Base-by-base conservation (phyloP, 148 eudicot species). In the Talinum fruticosum region DNA sequence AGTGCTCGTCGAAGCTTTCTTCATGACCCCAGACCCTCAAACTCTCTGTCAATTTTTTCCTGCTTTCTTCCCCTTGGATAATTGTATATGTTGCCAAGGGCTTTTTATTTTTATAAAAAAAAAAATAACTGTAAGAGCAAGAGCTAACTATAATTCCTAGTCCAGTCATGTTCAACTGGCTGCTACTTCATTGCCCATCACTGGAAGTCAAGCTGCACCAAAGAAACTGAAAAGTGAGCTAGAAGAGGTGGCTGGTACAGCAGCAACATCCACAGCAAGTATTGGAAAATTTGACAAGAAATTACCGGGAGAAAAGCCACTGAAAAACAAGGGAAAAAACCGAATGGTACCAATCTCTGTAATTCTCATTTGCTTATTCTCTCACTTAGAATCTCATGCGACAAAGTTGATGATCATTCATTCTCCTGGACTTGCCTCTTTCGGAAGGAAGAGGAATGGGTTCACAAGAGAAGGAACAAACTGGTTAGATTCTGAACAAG, bases 281-380 rank as follows among this genome's bases (percentile, higher is more conserved):
- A 94, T 93, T 8, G 99, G 99, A 23, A 96, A 96, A 83, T 96
- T 96, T 79, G 99, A 96, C 90, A 96, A 86, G 84, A 96, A 93
- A 75, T 82, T 93, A 67, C 83, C 90, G 0, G 99, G 99, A 71
- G 99, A 93, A 80, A 96, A 93, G 84, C 89, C 96, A 15, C 85
- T 76, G 26, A 96, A 93, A 81, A 88, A 82, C 76, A 91, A 90
- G 61, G 93, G 90, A 80, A 93, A 96, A 83, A 89, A 87, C 83
- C 82, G 94, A 65, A 93, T 91, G 99, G 99, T 95, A 75, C 28
- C 81, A 59, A 10, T 72, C 32, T 36, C n/a, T 26, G 2, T 23
- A 15, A 47, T 34, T 82, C n/a, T n/a, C n/a, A n/a, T n/a, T n/a
- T n/a, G n/a, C n/a, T n/a, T 69, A 1, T 8, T 23, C 35, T 53